phyloP scores from a whole-genome alignment of 2,329 filamentous ascomycete genomes.

The Arachnomyces sp. region DNA sequence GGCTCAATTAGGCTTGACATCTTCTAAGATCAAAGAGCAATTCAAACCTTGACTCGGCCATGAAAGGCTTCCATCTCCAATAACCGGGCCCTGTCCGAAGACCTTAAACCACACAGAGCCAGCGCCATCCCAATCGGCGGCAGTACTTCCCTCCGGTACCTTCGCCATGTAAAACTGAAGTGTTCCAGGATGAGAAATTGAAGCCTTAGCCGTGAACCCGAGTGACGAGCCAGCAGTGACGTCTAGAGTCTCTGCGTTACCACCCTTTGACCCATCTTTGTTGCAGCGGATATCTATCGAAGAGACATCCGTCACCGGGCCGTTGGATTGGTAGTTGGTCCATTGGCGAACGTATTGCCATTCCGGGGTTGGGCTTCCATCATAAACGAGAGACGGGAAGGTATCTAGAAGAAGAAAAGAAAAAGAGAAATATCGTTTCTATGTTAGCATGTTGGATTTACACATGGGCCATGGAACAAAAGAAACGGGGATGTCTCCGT shows the following conservation, averaged over 20 bases:
- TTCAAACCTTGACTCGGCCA: conserved; percentile 35
- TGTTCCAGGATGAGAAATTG: conserved; percentile 38
- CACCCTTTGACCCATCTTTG: conserved; percentile 22
- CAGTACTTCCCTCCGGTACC: conserved; percentile 31
- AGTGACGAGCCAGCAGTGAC: conserved; percentile 38
- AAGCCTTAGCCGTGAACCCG: conserved; percentile 37
- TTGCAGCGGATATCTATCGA: conserved; percentile 35
- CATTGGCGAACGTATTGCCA: conserved; percentile 21
- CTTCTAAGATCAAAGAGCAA: neutral
- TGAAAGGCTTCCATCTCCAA: conserved; percentile 29
- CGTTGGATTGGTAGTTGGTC: conserved; percentile 13
- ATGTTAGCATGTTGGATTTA: no score
- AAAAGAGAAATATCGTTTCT: no score
- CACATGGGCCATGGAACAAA: no score
- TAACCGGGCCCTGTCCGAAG: conserved; percentile 29
- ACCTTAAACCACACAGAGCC: conserved; percentile 40
- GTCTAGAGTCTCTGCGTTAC: conserved; percentile 12
- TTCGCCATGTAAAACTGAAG: conserved; percentile 37
- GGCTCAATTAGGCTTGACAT: neutral
- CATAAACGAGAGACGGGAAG: no score
- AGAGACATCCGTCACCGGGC: conserved; percentile 22
- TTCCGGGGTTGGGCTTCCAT: conserved; percentile 4
- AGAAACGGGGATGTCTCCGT: neutral
- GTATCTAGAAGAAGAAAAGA: no score
- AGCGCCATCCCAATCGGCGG: conserved; percentile 32